Conservation (phyloP, 768 basidiomycete genomes). For the Termitomyces sp. region DNA sequence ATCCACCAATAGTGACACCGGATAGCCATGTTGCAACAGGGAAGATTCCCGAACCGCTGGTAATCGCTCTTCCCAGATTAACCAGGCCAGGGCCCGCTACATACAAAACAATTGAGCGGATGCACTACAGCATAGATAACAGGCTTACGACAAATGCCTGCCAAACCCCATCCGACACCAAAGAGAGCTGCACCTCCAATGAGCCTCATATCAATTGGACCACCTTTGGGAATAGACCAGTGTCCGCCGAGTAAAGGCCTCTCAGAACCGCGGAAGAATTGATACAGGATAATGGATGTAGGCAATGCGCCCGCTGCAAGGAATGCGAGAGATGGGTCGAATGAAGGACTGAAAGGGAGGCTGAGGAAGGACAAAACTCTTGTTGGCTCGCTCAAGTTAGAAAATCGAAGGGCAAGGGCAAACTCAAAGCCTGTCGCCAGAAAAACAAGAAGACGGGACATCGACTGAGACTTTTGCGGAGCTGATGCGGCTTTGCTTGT, state of each 20-base stretch:
- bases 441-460: conserved; percentile 32
- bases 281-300: conserved; percentile 37
- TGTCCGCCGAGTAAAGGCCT: conserved; percentile 36
- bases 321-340: conserved; percentile 52
- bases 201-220: conserved; percentile 38
- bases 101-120: conserved; percentile 2
- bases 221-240: conserved; percentile 35
- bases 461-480: conserved; percentile 8
- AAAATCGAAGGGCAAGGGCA: conserved; percentile 46
- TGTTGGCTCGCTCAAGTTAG: conserved; percentile 42
- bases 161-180: conserved; percentile 57
- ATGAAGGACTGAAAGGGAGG: conserved; percentile 40
- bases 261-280: conserved; percentile 29
- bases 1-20: conserved; percentile 33
- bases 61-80: conserved; percentile 48
- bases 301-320: conserved; percentile 50
- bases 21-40: conserved; percentile 35
- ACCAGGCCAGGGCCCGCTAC: conserved; percentile 59
- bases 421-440: conserved; percentile 43
- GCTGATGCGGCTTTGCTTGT: conserved; percentile 2
- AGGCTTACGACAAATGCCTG: conserved; percentile 56
- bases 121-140: background rate
- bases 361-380: conserved; percentile 49
- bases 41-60: conserved; percentile 25
- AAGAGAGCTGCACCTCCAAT: conserved; percentile 49